Base-by-base conservation (phyloP, 331 rosid genomes). In the Erythrophleum ivorense region DNA sequence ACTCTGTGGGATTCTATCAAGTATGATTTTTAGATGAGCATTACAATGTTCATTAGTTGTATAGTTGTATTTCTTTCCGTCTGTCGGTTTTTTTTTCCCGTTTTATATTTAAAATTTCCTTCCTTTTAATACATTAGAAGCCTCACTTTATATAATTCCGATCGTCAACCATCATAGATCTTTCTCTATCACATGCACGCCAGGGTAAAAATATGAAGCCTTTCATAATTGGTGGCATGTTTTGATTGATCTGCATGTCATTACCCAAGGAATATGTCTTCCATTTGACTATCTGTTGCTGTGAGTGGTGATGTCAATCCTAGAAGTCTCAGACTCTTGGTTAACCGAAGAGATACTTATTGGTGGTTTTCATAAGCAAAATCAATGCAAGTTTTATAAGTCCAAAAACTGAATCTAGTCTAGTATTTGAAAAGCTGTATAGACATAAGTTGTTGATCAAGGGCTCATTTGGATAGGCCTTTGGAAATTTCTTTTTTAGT, bases 1-100 rank as follows among this genome's bases (percentile, higher is more conserved):
- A 92, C 81, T 92, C 97, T 6, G 97, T 92, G 36, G 94, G 97
- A 69, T 92, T 92, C 81, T 92, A 92, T 86, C 97, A 92, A 81
- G 97, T 91, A 84, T 16, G 55, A 59, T 65, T 62, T 79, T 75
- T 2, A 13, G 24, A 48, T 13, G 59, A 66, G 3, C 71, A 9
- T 83, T 40, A 21, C 40, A 40, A 49, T 77, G 62, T 50, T 78
- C 55, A 55, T 54, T 34, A 10, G 11, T 48, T 52, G 3, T 8
- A 2, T 34, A 16, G 19, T 69, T 53, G 11, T 12, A 10, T 29
- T 76, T 43, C 3, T 67, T 43, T 71, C 65, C 11, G 38, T 57
- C 21, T 19, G 41, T 10, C 7, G 41, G 5, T 34, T 12, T 34
- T 45, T 48, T 55, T 19, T 71, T 54, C 6, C 34, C 2, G 34